Conservation (phyloP, 2,329 filamentous ascomycete species). For the Cladosporium sp. region DNA sequence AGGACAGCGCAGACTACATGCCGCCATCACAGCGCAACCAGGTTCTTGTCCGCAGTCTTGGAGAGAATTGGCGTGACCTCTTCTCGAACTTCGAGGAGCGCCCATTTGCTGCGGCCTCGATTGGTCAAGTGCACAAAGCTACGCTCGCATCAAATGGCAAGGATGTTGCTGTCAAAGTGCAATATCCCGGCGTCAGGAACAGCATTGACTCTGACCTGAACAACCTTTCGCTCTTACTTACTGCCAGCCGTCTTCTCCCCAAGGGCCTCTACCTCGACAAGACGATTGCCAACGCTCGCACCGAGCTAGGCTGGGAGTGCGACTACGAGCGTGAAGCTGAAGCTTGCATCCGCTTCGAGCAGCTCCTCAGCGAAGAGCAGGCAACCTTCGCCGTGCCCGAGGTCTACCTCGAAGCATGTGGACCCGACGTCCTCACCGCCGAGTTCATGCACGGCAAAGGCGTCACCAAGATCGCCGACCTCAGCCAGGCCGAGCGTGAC, state of each 20-base stretch:
- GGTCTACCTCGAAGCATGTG: slow-evolving; percentile 76
- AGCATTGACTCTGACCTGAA: slow-evolving; percentile 97
- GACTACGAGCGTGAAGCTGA: slow-evolving; percentile 89
- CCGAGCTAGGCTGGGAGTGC: slow-evolving; percentile 94
- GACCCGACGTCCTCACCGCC: slow-evolving; percentile 87
- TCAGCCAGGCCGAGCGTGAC: slow-evolving; percentile 82
- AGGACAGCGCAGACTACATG: slow-evolving; percentile 98
- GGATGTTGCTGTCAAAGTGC: slow-evolving; percentile 89
- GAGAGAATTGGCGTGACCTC: slow-evolving; percentile 78
- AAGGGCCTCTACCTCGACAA: slow-evolving; percentile 94
- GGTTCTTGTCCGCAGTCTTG: slow-evolving; percentile 77
- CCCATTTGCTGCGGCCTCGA: slow-evolving; percentile 92
- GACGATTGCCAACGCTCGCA: slow-evolving; percentile 92
- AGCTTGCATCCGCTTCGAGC: slow-evolving; percentile 73
- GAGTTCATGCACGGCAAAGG: slow-evolving; percentile 84
- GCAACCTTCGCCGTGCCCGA: slow-evolving; percentile 77
- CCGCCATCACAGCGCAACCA: slow-evolving; percentile 87
- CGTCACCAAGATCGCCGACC: slow-evolving; percentile 73
- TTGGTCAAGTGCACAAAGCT: slow-evolving; percentile 92
- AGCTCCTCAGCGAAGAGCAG: slow-evolving; percentile 73
- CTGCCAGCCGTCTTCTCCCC: slow-evolving; percentile 84
- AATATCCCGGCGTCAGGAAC: slow-evolving; percentile 93
- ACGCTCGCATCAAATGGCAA: slow-evolving; percentile 73
- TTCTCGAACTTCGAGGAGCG: slow-evolving; percentile 85
- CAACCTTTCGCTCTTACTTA: slow-evolving; percentile 87